phyloP scores from a whole-genome alignment of 2,329 filamentous ascomycete genomes.

The Claviceps pazoutovae region DNA sequence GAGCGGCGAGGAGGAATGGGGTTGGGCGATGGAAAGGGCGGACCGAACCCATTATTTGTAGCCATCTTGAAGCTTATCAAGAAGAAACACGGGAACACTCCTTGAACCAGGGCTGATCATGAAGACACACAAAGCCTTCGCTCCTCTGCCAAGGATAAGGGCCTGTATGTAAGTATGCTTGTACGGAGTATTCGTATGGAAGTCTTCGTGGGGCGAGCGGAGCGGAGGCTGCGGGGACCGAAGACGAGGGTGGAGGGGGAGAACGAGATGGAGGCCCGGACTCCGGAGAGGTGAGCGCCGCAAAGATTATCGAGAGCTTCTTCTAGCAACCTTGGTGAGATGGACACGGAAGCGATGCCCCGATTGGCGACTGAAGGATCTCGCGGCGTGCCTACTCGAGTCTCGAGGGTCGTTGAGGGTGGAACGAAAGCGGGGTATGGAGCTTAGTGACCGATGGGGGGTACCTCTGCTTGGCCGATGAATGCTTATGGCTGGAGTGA shows the following conservation, averaged over 20 bases:
- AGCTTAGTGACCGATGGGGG: too few species aligned
- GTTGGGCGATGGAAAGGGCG: constrained; percentile 2
- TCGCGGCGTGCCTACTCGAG: too few species aligned
- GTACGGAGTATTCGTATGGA: not conserved
- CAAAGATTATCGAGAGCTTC: not conserved
- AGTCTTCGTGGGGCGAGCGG: not conserved
- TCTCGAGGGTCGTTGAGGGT: not conserved
- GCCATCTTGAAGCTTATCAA: constrained; percentile 1
- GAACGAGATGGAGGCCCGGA: too few species aligned
- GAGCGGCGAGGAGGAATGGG: constrained; percentile 59
- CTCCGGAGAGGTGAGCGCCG: not conserved
- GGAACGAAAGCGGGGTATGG: not conserved
- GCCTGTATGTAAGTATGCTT: too few species aligned
- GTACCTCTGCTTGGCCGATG: too few species aligned
- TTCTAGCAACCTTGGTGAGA: not conserved
- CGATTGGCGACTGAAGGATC: not conserved
- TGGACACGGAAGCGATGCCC: not conserved
- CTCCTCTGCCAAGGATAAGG: not conserved
- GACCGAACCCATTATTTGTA: constrained; percentile 7
- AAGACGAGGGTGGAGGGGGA: not conserved
- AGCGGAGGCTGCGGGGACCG: not conserved
- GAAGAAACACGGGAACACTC: not conserved
- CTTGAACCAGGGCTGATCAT: not conserved
- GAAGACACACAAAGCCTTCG: not conserved
- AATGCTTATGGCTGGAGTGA: too few species aligned